phyloP scores from a whole-genome alignment of 2,329 filamentous ascomycete species.

The Sporothrix brunneoviolacea region DNA sequence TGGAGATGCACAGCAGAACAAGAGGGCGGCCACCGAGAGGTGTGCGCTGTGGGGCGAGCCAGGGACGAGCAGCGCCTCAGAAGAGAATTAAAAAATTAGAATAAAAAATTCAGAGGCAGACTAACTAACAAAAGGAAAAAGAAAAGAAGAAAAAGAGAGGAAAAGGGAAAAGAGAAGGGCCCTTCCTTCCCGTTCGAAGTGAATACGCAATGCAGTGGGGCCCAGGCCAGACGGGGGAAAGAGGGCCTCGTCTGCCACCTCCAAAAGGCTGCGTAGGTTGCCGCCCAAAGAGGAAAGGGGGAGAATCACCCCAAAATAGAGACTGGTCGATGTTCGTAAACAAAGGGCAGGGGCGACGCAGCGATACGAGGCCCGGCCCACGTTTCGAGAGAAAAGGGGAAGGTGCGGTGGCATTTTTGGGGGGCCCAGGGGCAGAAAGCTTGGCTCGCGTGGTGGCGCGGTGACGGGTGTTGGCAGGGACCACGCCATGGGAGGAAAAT shows the following conservation, averaged over 20 bases:
- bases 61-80: too few species aligned
- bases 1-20: too few species aligned
- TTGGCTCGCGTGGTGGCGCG: too few species aligned
- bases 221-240: not conserved
- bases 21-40: too few species aligned
- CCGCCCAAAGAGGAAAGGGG: not conserved
- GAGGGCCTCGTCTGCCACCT: too few species aligned
- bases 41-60: too few species aligned
- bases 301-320: conserved; percentile 6
- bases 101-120: not conserved
- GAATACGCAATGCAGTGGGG: conserved; percentile 4
- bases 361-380: not conserved
- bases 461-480: too few species aligned
- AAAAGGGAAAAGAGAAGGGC: not conserved
- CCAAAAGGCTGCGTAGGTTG: too few species aligned
- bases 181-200: conserved; percentile 1
- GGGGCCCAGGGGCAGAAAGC: too few species aligned
- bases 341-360: conserved; percentile 3
- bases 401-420: not conserved
- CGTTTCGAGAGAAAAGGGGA: conserved; percentile 9
- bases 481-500: too few species aligned
- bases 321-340: not conserved
- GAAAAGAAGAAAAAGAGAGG: not conserved
- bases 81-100: too few species aligned
- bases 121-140: too few species aligned